A percentile compares a stretch with the other conserved stretches of the same genome.
These are phyloP conservation scores for Phyllostachys edulis DNA, from an alignment of 176 grass and related monocot genomes.

Conservation along the genomic window DNA sequence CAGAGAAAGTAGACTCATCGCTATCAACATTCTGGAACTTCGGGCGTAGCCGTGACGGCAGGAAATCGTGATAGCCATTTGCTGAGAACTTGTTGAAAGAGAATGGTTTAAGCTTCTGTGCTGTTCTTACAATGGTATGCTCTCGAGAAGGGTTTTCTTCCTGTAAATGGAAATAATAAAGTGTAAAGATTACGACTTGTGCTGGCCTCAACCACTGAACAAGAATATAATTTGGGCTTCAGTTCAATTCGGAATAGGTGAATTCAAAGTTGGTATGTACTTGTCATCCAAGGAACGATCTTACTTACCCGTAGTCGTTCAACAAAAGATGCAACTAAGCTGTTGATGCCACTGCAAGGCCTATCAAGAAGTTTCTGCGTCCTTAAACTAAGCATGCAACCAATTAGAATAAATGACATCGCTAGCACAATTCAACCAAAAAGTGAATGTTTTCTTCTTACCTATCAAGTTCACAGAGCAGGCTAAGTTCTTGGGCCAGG, in stretches of 20 bases:
- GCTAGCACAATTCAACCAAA: neutral
- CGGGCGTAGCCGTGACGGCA: constrained; percentile 70
- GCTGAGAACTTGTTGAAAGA: constrained; percentile 83
- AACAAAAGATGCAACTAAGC: constrained; percentile 87
- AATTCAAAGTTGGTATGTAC: neutral
- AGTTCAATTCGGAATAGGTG: neutral
- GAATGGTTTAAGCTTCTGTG: constrained; percentile 90
- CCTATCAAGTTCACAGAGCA: constrained; percentile 70
- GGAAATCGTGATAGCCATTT: constrained; percentile 75
- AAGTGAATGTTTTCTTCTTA: constrained; percentile 27
- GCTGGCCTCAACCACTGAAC: neutral
- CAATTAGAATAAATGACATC: constrained; percentile 20
- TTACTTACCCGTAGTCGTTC: constrained; percentile 60
- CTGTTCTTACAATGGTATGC: constrained; percentile 91
- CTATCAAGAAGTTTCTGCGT: constrained; percentile 59
- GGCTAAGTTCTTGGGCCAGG: constrained; percentile 62
- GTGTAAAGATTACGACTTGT: neutral
- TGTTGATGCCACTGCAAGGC: constrained; percentile 68
- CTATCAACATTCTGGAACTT: constrained; percentile 70
- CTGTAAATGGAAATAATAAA: constrained; percentile 38
- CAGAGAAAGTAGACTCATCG: constrained; percentile 49
- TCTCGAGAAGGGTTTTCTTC: constrained; percentile 92
- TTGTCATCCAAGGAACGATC: constrained; percentile 1
- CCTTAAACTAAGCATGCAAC: constrained; percentile 59
- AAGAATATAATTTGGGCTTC: constrained; percentile 2